Evolutionary conservation across 176 grass and related monocot genomes (phyloP).

Genomic region (Rhynchospora breviuscula): DNA sequence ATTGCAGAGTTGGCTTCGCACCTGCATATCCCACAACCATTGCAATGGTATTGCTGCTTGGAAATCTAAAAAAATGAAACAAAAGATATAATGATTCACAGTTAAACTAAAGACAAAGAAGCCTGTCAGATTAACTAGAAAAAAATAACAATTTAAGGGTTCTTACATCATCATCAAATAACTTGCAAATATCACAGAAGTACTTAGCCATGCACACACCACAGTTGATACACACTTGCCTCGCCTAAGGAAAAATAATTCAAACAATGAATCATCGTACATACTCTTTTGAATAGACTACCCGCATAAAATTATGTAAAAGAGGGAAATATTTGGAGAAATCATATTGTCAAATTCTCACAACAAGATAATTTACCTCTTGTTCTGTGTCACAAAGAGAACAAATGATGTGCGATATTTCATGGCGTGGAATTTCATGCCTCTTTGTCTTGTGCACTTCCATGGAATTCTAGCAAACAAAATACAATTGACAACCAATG

Average conservation of each 20-base stretch:
- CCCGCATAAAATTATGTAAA: neutral
- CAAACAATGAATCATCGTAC: neutral
- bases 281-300: neutral
- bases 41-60: constrained; percentile 91
- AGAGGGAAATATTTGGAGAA: neutral
- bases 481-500: neutral
- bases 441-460: constrained; percentile 36
- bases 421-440: constrained; percentile 78
- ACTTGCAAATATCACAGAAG: constrained; percentile 84
- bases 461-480: constrained; percentile 60
- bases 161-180: constrained; percentile 93
- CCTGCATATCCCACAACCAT: constrained; percentile 90
- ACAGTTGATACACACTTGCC: constrained; percentile 65
- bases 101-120: neutral
- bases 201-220: constrained; percentile 84
- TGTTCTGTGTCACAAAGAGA: constrained; percentile 75
- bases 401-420: constrained; percentile 65
- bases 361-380: constrained; percentile 42
- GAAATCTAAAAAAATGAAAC: constrained; percentile 51
- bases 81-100: constrained; percentile 3
- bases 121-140: neutral
- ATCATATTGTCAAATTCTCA: neutral
- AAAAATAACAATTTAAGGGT: constrained; percentile 9
- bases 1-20: constrained; percentile 19
- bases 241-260: constrained; percentile 52